Base-by-base conservation (phyloP, 257 asterid species). In the Ocimum tenuiflorum region DNA sequence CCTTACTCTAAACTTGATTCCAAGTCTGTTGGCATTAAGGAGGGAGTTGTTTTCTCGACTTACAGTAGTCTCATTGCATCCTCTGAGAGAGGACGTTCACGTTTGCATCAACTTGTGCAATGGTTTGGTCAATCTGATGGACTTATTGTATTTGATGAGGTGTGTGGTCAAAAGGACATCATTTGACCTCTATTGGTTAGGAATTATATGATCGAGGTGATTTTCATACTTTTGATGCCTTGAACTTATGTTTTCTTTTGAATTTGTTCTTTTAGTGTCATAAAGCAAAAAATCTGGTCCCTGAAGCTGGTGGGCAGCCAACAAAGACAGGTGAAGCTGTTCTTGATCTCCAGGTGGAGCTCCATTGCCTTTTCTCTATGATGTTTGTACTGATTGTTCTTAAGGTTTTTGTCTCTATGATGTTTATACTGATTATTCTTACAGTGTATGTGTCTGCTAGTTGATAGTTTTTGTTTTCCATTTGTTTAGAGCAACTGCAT, bases 291-390 rank as follows among this genome's bases (percentile, higher is more conserved):
- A 94, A 94, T 86, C 81, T 94, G 76, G 91, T 94, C 65, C 99
- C 97, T 27, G 99, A 88, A 82, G 89, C 96, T 54, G 99, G 99
- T 73, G 87, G 90, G 50, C 96, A 88, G 76, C 88, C 97, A 66
- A 90, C 96, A 72, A 84, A 87, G 80, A 94, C 99, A 4, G 97
- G 99, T 12, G 97, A 94, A 84, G 99, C 97, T 23, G 99, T 94
- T 77, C 96, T 94, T 71, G 97, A 90, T 65, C 81, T 94, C 72
- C 99, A 94, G 99, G 99, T 92, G 78, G 59, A 45, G 14, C 66
- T 76, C 66, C 73, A 43, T 20, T 52, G 65, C 74, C 61, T 57
- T 58, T 69, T 42, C 60, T 61, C 69, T 49, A 35, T 52, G 5
- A 35, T 53, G 41, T 45, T 60, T 20, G 39, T 18, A 19, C 18